Percentiles rank a stretch among this genome's conserved stretches.
Evolutionary conservation across 192 early-diverging fungal species (phyloP).

Genomic region (Mortierella claussenii): DNA sequence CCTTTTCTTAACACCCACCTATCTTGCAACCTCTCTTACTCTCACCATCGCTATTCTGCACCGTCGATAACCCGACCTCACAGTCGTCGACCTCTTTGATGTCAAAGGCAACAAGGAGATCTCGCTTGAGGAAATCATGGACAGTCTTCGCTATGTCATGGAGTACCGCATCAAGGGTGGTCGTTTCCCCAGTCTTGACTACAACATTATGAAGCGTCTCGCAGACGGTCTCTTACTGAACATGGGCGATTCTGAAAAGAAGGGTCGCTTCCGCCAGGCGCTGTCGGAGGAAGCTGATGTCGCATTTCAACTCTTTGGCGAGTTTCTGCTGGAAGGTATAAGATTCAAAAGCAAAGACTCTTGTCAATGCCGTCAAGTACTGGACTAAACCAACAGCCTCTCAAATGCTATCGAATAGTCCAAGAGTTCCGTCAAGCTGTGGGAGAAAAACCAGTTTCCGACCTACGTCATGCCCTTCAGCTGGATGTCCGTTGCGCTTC

Average conservation of each 20-base stretch:
- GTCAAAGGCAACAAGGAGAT: constrained; percentile 72
- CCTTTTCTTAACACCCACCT: too few relatives aligned
- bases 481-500: constrained; percentile 81
- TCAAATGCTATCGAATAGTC: too few relatives aligned
- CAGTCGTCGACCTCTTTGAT: constrained; percentile 88
- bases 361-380: too few relatives aligned
- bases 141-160: constrained; percentile 93
- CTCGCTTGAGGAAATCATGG: constrained; percentile 82
- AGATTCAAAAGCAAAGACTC: too few relatives aligned
- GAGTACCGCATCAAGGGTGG: constrained; percentile 91
- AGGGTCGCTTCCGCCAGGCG: constrained; percentile 67
- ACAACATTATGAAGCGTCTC: constrained; percentile 85
- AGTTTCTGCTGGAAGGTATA: constrained; percentile 88
- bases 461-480: constrained; percentile 81
- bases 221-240: constrained; percentile 87
- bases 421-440: constrained; percentile 90
- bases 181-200: constrained; percentile 84
- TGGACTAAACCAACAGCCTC: too few relatives aligned
- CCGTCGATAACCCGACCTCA: too few relatives aligned
- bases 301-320: constrained; percentile 93
- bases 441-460: constrained; percentile 77
- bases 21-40: too few relatives aligned
- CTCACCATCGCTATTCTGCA: too few relatives aligned
- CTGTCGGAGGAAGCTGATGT: constrained; percentile 83
- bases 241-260: constrained; percentile 70